Base-by-base conservation (phyloP, 2,329 filamentous ascomycete genomes). In the Herpomyces periplanetae region DNA sequence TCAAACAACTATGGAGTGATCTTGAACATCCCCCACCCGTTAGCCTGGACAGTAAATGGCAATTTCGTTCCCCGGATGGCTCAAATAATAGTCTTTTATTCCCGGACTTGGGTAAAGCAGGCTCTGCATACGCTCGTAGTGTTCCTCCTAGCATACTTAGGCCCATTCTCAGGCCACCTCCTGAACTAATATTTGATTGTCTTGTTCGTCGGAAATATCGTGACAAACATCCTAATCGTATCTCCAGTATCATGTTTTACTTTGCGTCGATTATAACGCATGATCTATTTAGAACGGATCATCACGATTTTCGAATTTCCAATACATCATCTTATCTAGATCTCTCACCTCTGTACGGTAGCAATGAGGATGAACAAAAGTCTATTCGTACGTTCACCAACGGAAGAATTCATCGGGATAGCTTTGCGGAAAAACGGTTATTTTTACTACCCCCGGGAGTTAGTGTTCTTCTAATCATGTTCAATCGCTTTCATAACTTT, bases 401-500 rank as follows among this genome's bases (percentile, higher is more conserved):
- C 23, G 61, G 61, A n/a, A 55, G 51, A 27, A 40, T 68, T 23
- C 64, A 65, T 35, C 52, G 56, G 0, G 61, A 68, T 29, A 58
- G 51, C 24, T 66, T 66, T 31, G 49, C 53, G 1, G 55, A 63
- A 28, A 48, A 49, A 21, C 47, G 61, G 5, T 36, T 64, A 1
- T 36, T 64, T 3, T 49, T 51, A 3, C 59, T 64, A 22, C 61
- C 61, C 3, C 51, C 57, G 0, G 61, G 60, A 11, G 56, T 63
- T n/a, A 53, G 53, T 16, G 49, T 51, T 5, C 37, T 65, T 26
- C 34, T 68, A 14, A 52, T 66, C 26, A 50, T 63, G 38, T 66
- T 62, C 42, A 62, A 61, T 29, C 51, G 58, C 10, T 84, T 84
- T 39, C 75, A 88, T 39, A 88, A 91, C 38, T 50, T 80, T 26